phyloP scores from a whole-genome alignment of 805 yeast species.

The Saturnispora gosingensis region DNA sequence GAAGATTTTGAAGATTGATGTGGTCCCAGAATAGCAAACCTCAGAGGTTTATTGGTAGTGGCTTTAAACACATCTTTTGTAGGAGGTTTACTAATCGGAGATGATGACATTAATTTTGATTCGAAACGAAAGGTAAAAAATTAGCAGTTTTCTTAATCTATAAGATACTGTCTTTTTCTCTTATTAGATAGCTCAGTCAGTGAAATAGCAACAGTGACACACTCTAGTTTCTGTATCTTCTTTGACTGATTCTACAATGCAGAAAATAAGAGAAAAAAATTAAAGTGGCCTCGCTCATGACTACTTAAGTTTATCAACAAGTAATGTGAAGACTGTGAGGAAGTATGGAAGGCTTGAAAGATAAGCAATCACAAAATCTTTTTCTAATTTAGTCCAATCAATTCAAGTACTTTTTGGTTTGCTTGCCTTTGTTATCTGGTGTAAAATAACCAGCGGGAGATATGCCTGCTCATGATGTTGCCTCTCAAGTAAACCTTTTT shows the following conservation, averaged over 20 bases:
- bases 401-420: background rate
- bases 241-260: too few relatives aligned
- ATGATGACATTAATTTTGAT: background rate
- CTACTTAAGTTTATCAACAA: too few relatives aligned
- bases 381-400: background rate
- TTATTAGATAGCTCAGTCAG: too few relatives aligned
- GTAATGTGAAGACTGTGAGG: too few relatives aligned
- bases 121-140: background rate
- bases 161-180: background rate
- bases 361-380: background rate
- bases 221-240: too few relatives aligned
- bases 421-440: background rate
- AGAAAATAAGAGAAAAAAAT: too few relatives aligned
- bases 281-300: too few relatives aligned
- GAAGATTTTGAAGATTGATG: slow-evolving; percentile 26
- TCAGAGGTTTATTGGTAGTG: slow-evolving; percentile 23
- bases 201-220: too few relatives aligned
- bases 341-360: background rate
- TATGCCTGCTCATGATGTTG: background rate
- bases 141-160: background rate
- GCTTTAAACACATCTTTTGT: slow-evolving; percentile 21
- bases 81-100: slow-evolving; percentile 1
- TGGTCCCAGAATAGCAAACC: slow-evolving; percentile 27
- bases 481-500: background rate
- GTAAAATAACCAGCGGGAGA: background rate